Evolutionary conservation across 2,329 filamentous ascomycete species (phyloP).

Genomic region (Botrytis hyacinthi): DNA sequence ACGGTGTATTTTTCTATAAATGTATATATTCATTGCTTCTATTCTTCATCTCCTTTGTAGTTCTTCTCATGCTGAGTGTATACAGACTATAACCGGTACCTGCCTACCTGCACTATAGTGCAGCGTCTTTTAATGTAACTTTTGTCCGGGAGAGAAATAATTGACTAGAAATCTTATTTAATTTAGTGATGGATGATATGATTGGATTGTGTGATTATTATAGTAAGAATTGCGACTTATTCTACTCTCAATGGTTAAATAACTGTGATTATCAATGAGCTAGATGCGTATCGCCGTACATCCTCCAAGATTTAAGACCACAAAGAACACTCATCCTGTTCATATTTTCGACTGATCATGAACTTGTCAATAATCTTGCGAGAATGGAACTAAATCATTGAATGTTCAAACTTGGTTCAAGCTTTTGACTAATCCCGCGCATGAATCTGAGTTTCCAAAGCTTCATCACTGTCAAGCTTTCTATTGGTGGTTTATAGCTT

Average conservation of each 20-base stretch:
- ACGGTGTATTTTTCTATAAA: not conserved
- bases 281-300: not conserved
- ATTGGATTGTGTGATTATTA: not conserved
- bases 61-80: not conserved
- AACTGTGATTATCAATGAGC: accelerated
- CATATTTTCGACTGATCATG: too few relatives aligned
- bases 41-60: not conserved
- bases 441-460: too few relatives aligned
- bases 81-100: not conserved
- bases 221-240: not conserved
- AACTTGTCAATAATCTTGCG: too few relatives aligned
- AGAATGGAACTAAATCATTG: too few relatives aligned
- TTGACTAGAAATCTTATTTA: not conserved
- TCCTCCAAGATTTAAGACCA: not conserved
- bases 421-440: too few relatives aligned
- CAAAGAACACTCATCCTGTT: not conserved
- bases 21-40: not conserved
- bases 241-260: accelerated
- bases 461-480: too few relatives aligned
- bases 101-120: not conserved
- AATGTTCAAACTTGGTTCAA: too few relatives aligned
- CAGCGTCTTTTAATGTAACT: not conserved
- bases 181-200: accelerated
- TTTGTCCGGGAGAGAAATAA: not conserved
- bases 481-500: too few relatives aligned